phyloP scores from a whole-genome alignment of 2,329 filamentous ascomycete genomes.

The Alternaria rosae region DNA sequence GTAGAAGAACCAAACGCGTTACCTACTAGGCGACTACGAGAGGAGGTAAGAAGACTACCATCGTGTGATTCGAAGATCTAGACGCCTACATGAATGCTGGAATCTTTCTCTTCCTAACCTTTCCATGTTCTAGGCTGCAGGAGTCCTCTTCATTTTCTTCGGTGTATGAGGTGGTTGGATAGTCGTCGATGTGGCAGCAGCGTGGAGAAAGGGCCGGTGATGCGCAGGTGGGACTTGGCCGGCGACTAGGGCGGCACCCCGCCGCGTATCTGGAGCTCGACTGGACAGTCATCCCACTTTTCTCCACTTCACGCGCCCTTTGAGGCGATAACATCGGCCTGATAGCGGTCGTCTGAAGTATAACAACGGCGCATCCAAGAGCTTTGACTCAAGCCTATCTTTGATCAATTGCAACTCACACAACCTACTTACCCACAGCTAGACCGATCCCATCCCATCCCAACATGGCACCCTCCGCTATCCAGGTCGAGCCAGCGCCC shows the following conservation, averaged over 20 bases:
- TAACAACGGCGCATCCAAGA: not conserved
- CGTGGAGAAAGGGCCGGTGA: not conserved
- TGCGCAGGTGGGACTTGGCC: not conserved
- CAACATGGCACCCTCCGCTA: constrained; percentile 45
- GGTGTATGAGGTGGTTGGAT: not conserved
- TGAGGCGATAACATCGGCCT: not conserved
- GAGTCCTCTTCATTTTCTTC: not conserved
- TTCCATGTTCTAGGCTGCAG: not conserved
- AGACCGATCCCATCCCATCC: not conserved
- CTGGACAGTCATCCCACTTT: not conserved
- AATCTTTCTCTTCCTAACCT: too few relatives aligned
- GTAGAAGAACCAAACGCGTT: not conserved
- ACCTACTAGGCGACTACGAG: too few relatives aligned
- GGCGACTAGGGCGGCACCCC: constrained; percentile 2
- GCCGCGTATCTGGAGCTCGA: not conserved
- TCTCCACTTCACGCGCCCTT: not conserved
- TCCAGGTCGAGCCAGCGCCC: constrained; percentile 17
- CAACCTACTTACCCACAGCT: not conserved
- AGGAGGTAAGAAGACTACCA: too few relatives aligned
- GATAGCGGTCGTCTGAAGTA: not conserved
- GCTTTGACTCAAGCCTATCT: not conserved
- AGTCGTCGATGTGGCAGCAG: not conserved
- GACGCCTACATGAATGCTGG: too few relatives aligned
- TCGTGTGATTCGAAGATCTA: too few relatives aligned
- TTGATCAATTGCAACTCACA: not conserved